A percentile compares a stretch with the other conserved stretches of the same genome.
Conservation (phyloP, 371 early-diverging fungal species). For the Rhizopus delemar region DNA sequence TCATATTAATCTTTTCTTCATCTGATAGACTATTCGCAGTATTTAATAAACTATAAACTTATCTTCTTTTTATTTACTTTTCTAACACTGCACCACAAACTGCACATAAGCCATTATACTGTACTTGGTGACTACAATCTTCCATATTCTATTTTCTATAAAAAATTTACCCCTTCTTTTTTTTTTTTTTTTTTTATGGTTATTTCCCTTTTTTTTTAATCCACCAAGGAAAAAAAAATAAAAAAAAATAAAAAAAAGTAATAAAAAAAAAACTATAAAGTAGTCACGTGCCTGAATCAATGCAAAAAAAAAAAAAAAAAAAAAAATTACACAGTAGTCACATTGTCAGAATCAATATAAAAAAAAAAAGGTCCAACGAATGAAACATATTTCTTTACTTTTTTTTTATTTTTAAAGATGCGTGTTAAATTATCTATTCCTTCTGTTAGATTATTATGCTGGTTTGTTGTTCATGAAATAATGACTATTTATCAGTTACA, state of each 20-base stretch:
- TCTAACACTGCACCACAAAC: slow-evolving; percentile 74
- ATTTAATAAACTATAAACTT: background rate
- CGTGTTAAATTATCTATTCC: background rate
- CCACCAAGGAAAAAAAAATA: background rate
- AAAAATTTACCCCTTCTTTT: background rate
- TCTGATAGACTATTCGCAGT: slow-evolving; percentile 4
- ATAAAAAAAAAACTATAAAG: background rate
- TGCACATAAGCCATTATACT: slow-evolving; percentile 82
- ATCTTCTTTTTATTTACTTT: slow-evolving; percentile 25
- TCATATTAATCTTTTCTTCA: slow-evolving; percentile 59
- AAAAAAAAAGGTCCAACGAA: background rate
- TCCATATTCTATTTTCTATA: slow-evolving; percentile 16
- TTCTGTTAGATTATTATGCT: background rate
- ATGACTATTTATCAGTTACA: slow-evolving; percentile 12
- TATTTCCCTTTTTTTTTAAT: background rate
- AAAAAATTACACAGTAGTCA: slow-evolving; percentile 1
- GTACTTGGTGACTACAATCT: slow-evolving; percentile 77
- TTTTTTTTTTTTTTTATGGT: background rate
- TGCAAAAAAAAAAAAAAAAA: slow-evolving; percentile 1
- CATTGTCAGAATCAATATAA: background rate
- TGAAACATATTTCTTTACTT: background rate
- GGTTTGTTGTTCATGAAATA: slow-evolving; percentile 14
- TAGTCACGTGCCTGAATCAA: slow-evolving; percentile 1
- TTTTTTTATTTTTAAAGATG: background rate
- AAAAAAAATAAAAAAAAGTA: background rate